phyloP scores from a whole-genome alignment of 345 rosid genomes.

The Citrus sp. region DNA sequence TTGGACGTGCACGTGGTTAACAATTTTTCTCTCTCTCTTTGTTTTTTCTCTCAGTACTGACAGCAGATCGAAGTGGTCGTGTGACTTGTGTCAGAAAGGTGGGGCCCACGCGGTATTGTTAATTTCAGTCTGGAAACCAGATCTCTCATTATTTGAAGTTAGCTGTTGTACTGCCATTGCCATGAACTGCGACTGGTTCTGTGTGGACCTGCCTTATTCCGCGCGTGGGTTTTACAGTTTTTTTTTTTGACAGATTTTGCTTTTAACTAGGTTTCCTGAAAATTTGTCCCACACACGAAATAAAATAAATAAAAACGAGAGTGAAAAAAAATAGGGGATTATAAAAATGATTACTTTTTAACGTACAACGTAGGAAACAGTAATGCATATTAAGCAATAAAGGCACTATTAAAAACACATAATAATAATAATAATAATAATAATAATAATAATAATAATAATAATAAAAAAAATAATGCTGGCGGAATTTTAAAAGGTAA shows the following conservation, averaged over 20 bases:
- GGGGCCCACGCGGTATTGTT: neutral
- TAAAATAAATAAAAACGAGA: neutral
- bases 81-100: conserved; percentile 12
- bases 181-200: neutral
- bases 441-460: too few species aligned
- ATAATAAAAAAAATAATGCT: too few species aligned
- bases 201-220: neutral
- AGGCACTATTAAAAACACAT: too few species aligned
- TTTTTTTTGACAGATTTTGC: neutral
- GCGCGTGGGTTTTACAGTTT: neutral
- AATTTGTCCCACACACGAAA: neutral
- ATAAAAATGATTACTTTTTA: neutral
- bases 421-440: too few species aligned
- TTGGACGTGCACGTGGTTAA: too few species aligned
- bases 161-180: too few species aligned
- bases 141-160: neutral
- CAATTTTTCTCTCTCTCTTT: too few species aligned
- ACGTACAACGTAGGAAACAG: neutral
- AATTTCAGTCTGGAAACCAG: neutral
- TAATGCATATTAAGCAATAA: too few species aligned
- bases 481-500: too few species aligned
- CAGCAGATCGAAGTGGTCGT: conserved; percentile 8
- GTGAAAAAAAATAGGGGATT: neutral
- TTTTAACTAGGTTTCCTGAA: neutral
- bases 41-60: too few species aligned